phyloP scores from a whole-genome alignment of 208 protist species.

The Trypanosoma scelopori region DNA sequence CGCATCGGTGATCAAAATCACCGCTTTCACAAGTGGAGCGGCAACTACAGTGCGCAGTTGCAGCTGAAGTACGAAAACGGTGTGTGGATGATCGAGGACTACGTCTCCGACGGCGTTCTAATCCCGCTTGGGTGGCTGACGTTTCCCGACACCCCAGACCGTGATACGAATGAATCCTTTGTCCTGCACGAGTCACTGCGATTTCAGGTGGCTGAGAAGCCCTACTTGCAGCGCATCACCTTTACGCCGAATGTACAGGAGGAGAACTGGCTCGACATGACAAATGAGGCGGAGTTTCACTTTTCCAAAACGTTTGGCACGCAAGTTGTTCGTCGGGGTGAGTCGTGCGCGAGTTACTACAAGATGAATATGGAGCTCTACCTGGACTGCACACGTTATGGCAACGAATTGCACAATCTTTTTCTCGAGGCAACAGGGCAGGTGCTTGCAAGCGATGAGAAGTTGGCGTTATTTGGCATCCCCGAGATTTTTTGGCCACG shows the following conservation, averaged over 20 bases:
- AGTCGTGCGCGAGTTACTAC: slow-evolving; percentile 79
- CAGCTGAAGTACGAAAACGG: slow-evolving; percentile 49
- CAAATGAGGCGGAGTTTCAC: slow-evolving; percentile 68
- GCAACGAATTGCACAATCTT: slow-evolving; percentile 69
- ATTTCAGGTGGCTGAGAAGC: slow-evolving; percentile 43
- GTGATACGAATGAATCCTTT: slow-evolving; percentile 38
- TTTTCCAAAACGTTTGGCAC: slow-evolving; percentile 84
- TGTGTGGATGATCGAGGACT: slow-evolving; percentile 72
- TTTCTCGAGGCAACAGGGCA: slow-evolving; percentile 87
- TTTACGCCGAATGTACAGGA: slow-evolving; percentile 50
- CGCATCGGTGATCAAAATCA: slow-evolving; percentile 88
- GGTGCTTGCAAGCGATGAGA: slow-evolving; percentile 76
- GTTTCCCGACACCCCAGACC: slow-evolving; percentile 74
- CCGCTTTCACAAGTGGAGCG: slow-evolving; percentile 80
- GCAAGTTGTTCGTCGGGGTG: slow-evolving; percentile 62
- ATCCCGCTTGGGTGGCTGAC: slow-evolving; percentile 82
- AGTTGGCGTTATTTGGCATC: slow-evolving; percentile 68
- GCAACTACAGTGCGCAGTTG: slow-evolving; percentile 56
- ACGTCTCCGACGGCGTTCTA: slow-evolving; percentile 42
- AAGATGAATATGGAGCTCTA: slow-evolving; percentile 74
- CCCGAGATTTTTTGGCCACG: slow-evolving; percentile 85
- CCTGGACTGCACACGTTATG: slow-evolving; percentile 59
- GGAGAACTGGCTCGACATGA: slow-evolving; percentile 75
- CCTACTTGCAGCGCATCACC: slow-evolving; percentile 53
- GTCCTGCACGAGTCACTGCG: slow-evolving; percentile 64